phyloP scores from a whole-genome alignment of 2,329 filamentous ascomycete species.

The Neonectria coccinea region DNA sequence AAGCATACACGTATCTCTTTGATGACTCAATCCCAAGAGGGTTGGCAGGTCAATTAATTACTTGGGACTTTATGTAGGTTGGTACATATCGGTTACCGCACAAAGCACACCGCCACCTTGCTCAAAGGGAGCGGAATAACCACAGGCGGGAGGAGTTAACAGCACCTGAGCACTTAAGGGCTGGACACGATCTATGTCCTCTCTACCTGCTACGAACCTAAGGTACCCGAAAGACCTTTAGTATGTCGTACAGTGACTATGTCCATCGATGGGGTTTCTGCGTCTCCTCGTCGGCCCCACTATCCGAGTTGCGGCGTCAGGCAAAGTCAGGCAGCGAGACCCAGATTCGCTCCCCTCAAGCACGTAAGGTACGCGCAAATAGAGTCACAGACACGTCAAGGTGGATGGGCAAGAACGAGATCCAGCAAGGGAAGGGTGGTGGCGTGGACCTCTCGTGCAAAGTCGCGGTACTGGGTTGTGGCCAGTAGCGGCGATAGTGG shows the following conservation, averaged over 20 bases:
- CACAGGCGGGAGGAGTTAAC: background rate
- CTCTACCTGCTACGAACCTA: background rate
- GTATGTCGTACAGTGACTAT: background rate
- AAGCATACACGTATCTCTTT: too few relatives aligned
- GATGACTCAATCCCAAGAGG: too few relatives aligned
- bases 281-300: constrained; percentile 4
- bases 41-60: too few relatives aligned
- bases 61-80: too few relatives aligned
- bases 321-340: background rate
- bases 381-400: background rate
- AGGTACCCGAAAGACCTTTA: background rate
- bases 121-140: background rate
- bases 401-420: background rate
- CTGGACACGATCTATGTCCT: background rate
- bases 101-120: background rate
- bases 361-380: background rate
- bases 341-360: background rate
- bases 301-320: background rate
- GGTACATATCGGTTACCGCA: too few relatives aligned
- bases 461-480: constrained; percentile 19
- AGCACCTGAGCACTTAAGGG: background rate
- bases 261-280: background rate
- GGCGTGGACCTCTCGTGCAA: constrained; percentile 11
- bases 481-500: constrained; percentile 8
- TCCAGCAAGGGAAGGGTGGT: constrained; percentile 1